Conservation (phyloP, 1,139 yeast genomes). For the Scheffersomyces illinoinensis region DNA sequence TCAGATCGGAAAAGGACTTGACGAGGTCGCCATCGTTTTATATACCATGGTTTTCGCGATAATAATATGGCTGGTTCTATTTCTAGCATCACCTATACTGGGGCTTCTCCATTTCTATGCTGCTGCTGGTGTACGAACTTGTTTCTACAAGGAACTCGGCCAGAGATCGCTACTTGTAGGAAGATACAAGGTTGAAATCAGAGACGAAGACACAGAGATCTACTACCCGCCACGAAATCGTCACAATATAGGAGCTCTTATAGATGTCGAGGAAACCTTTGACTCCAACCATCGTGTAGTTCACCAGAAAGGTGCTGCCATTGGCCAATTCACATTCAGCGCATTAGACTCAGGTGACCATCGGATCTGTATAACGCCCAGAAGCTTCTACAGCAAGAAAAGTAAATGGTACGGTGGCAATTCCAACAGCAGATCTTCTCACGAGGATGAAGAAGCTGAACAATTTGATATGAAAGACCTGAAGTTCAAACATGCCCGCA, state of each 20-base stretch:
- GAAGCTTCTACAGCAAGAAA: conserved; percentile 34
- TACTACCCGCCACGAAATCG: conserved; percentile 44
- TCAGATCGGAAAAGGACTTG: background rate
- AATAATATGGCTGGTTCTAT: background rate
- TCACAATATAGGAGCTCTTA: conserved; percentile 35
- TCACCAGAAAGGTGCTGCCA: conserved; percentile 58
- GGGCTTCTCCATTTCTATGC: conserved; percentile 47
- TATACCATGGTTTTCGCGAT: background rate
- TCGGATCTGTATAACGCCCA: conserved; percentile 67
- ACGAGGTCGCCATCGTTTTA: background rate
- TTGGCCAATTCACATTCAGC: conserved; percentile 61
- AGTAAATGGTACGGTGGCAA: conserved; percentile 17
- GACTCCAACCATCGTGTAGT: conserved; percentile 70
- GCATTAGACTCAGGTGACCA: conserved; percentile 69
- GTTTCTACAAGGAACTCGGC: conserved; percentile 67
- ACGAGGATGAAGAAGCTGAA: conserved; percentile 1
- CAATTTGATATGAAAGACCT: conserved; percentile 22
- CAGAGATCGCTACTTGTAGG: conserved; percentile 62
- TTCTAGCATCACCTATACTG: conserved; percentile 35
- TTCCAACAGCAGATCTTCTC: conserved; percentile 10
- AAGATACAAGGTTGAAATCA: conserved; percentile 56
- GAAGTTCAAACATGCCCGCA: conserved; percentile 54
- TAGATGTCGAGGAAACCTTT: conserved; percentile 61
- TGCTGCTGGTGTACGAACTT: conserved; percentile 58
- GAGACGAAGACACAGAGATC: conserved; percentile 41